Base-by-base conservation (phyloP, 768 basidiomycete species). In the Daedalea quercina region DNA sequence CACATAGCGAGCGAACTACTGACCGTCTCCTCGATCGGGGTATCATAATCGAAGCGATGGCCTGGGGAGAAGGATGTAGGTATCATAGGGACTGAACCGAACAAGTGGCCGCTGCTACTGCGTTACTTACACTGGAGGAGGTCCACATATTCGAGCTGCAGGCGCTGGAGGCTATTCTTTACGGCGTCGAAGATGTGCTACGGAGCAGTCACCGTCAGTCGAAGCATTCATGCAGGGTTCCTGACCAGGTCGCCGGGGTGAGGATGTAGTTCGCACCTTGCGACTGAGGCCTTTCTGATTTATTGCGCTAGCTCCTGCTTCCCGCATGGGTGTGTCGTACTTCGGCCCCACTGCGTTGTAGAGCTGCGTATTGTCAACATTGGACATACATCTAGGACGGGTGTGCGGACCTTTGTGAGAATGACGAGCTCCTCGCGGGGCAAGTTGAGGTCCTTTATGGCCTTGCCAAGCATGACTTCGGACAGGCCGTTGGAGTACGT, bases 121-220 rank as follows among this genome's bases (percentile, higher is more conserved):
- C 13, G n/a, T 12, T 17, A 51, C 69, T 44, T 54, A 72, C 76
- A 75, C 60, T 77, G 81, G 22, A 82, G 69, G 3, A 84, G 56
- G 57, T 85, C 83, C 50, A 85, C 74, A 51, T 82, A 79, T 50
- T 82, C 80, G 44, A 66, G 62, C 50, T 73, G 70, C 42, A 76
- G 69, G 28, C 75, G 69, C 35, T 68, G 64, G 22, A 76, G 56
- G 45, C 70, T 72, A 44, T 67, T 65, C 60, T 81, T 80, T 41
- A 83, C 76, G 0, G 79, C 69, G 22, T 82, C 83, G 57, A 89
- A 88, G 34, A 89, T 85, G 60, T 83, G 79, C 80, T 87, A 47
- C 2, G 42, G 19, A 43, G 3, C 48, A 37, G 33, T 49, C 23
- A 20, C 6, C 25, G 15, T 26, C 11, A 31, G n/a, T n/a, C n/a